Percentiles rank a stretch among this genome's conserved stretches.
Conservation (phyloP, 148 eudicot genomes). For the Diospyros kaki region DNA sequence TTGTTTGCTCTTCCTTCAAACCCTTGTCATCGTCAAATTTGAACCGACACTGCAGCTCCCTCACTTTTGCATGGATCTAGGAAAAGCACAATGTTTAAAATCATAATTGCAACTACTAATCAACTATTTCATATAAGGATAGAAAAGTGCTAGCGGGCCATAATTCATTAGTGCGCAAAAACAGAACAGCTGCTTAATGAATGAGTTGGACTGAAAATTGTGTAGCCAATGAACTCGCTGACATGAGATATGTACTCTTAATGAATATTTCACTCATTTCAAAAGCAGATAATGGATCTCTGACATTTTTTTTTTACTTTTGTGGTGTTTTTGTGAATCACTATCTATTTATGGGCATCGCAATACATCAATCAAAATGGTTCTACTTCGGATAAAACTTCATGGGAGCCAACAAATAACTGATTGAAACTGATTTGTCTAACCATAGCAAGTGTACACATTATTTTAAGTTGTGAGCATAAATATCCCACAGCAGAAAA, state of each 20-base stretch:
- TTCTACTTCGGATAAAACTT: too few relatives aligned
- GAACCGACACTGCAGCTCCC: constrained; percentile 53
- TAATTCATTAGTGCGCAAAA: background rate
- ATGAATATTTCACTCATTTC: too few relatives aligned
- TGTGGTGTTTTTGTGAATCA: too few relatives aligned
- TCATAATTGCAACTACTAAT: background rate
- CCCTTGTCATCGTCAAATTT: constrained; percentile 36
- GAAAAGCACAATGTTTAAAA: constrained; percentile 11
- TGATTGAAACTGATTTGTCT: too few relatives aligned
- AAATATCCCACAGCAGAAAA: background rate
- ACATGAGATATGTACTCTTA: too few relatives aligned
- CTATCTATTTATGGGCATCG: too few relatives aligned
- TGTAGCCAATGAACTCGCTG: too few relatives aligned
- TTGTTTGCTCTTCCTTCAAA: constrained; percentile 29
- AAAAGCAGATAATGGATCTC: too few relatives aligned
- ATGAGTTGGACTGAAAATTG: background rate
- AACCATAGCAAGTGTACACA: background rate
- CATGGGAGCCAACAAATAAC: too few relatives aligned
- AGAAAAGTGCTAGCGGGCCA: background rate
- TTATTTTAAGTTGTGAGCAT: background rate
- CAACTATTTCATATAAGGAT: background rate
- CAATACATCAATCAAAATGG: too few relatives aligned
- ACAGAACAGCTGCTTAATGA: background rate
- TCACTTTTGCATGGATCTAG: constrained; percentile 68
- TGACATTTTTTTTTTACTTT: too few relatives aligned